Evolutionary conservation across 352 stramenopile species (phyloP), one percentile per base, ranked within the genome.

Genomic region (Paralagenidium karlingii): DNA sequence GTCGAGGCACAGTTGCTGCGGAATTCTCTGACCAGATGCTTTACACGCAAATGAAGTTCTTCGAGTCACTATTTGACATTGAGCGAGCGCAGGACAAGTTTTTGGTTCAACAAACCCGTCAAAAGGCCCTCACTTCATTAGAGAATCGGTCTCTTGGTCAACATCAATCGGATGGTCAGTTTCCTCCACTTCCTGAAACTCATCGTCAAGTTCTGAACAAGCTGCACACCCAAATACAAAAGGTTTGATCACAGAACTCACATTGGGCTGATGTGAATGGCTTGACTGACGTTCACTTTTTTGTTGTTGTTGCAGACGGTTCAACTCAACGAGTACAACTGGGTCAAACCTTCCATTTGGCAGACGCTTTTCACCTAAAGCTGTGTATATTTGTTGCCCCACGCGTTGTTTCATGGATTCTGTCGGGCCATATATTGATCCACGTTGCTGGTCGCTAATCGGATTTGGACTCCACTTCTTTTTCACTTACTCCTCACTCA

Each of bases 21-120:
- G 78, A 96, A 49, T 96, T 86, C 44, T 76, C 78, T 0, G 91
- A 98, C 51, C 77, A 66, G 36, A 63, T 68, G 13, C 59, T 98
- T 16, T 95, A 98, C 48, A 98, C 82, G 15, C 95, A 99, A 56
- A 77, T 98, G 32, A 98, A 98, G 60, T 98, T 96, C 52, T 92
- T 97, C 42, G 88, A 97, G 55, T 86, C 85, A 19, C 71, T 99
- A 8, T 98, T 98, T 43, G 88, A 98, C 58, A 48, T 95, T 10
- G 70, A 94, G 15, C 90, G 82, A 21, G 82, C 80, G 8, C 58
- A 95, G 57, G 80, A 80, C 36, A 93, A 83, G 36, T 68, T 84
- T 22, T 43, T 58, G 39, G 75, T 81, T 28, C 58, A 95, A 49
- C 68, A 89, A 26, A 53, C 61, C 19, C 58, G n/a, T n/a, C n/a